These are phyloP conservation scores for Chlorella ohadii DNA, from an alignment of 139 green algal genomes.

Conservation along the genomic window DNA sequence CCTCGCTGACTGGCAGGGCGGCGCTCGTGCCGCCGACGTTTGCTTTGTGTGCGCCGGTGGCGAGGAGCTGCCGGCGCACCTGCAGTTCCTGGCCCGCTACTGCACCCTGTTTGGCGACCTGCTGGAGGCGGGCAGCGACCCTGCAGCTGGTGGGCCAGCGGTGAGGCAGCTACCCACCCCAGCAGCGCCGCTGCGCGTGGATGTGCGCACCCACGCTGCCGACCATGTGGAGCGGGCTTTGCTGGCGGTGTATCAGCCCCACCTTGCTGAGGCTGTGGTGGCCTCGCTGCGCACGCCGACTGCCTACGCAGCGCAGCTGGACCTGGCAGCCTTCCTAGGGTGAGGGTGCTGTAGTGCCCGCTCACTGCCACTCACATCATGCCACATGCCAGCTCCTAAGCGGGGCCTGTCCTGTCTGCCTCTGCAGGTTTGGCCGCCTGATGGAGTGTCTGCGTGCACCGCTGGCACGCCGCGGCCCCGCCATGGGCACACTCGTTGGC, in stretches of 20 bases:
- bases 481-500: not conserved
- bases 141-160: not conserved
- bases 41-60: not conserved
- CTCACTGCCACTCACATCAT: not conserved
- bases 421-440: slow-evolving; percentile 17
- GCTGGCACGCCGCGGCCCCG: not conserved
- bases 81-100: not conserved
- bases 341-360: not conserved
- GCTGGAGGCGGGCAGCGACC: not conserved
- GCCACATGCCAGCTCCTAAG: not conserved
- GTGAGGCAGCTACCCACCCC: not conserved
- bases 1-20: too few species aligned
- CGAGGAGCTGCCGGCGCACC: not conserved
- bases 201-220: not conserved
- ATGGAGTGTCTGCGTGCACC: slow-evolving; percentile 1
- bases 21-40: not conserved
- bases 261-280: not conserved
- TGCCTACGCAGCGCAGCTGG: not conserved
- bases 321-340: slow-evolving; percentile 15
- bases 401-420: not conserved
- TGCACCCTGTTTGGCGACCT: slow-evolving; percentile 12
- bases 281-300: not conserved
- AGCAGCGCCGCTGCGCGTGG: not conserved
- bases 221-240: not conserved
- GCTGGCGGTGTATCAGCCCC: not conserved